phyloP scores from a whole-genome alignment of 1,284 basidiomycete species.

The Phylloboletellus chloephorus region DNA sequence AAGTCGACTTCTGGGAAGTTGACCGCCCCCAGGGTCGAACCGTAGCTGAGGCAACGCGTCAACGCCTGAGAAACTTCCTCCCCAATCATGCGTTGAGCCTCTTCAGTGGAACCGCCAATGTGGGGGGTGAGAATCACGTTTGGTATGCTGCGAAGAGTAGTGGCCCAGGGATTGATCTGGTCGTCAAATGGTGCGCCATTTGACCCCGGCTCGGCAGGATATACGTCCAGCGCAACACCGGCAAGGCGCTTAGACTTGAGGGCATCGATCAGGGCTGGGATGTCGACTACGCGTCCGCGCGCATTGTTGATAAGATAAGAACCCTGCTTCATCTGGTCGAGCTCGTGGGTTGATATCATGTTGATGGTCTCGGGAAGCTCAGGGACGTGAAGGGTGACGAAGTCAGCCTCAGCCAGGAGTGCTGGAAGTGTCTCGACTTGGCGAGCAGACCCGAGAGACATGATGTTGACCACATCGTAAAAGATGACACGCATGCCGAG shows the following conservation, averaged over 20 bases:
- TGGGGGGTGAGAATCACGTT: slow-evolving; percentile 97
- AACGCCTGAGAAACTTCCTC: slow-evolving; percentile 89
- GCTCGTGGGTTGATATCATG: slow-evolving; percentile 79
- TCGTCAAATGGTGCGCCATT: slow-evolving; percentile 89
- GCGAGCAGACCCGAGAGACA: slow-evolving; percentile 93
- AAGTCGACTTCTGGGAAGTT: slow-evolving; percentile 99
- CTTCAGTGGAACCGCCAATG: slow-evolving; percentile 98
- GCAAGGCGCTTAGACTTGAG: slow-evolving; percentile 84
- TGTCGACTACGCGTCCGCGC: slow-evolving; percentile 92
- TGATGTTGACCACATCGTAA: slow-evolving; percentile 94
- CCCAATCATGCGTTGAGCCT: slow-evolving; percentile 97
- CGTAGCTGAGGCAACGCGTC: slow-evolving; percentile 88
- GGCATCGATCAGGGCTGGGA: slow-evolving; percentile 82
- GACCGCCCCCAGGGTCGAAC: slow-evolving; percentile 87
- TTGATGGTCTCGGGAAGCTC: slow-evolving; percentile 95
- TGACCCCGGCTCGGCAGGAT: slow-evolving; percentile 85
- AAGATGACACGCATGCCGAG: slow-evolving; percentile 97
- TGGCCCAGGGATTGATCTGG: slow-evolving; percentile 78
- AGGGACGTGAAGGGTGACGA: slow-evolving; percentile 95
- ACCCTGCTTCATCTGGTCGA: slow-evolving; percentile 92
- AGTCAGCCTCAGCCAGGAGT: slow-evolving; percentile 81
- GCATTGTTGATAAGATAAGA: slow-evolving; percentile 98
- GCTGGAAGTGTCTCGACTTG: slow-evolving; percentile 83
- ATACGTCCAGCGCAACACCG: slow-evolving; percentile 94
- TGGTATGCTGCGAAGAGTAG: slow-evolving; percentile 64